Conservation (phyloP, 2,329 filamentous ascomycete species). For the Alternaria sp. region DNA sequence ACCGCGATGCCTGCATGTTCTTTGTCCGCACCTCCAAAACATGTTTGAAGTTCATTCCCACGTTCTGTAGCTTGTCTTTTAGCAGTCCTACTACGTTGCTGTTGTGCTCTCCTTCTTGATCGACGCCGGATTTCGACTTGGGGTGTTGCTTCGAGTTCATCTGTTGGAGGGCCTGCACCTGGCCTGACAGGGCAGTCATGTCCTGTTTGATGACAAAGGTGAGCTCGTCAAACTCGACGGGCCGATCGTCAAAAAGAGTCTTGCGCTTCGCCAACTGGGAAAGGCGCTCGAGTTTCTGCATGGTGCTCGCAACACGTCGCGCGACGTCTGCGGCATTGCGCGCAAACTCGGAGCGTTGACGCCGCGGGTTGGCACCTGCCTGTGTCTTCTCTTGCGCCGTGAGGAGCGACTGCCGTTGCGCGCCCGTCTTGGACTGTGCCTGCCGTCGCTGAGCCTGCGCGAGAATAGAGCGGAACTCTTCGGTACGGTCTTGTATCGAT, state of each 20-base stretch:
- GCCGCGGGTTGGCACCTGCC: slow-evolving; percentile 62
- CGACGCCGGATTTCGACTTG: slow-evolving; percentile 57
- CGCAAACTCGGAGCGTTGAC: slow-evolving; percentile 85
- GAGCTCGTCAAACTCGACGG: slow-evolving; percentile 95
- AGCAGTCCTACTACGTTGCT: slow-evolving; percentile 94
- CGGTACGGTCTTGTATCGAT: slow-evolving; percentile 95
- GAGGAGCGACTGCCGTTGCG: slow-evolving; percentile 82
- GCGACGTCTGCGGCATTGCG: slow-evolving; percentile 91
- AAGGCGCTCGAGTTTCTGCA: slow-evolving; percentile 92
- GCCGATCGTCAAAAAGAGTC: slow-evolving; percentile 95
- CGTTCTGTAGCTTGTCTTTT: slow-evolving; percentile 89
- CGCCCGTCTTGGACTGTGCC: slow-evolving; percentile 75
- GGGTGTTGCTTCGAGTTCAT: slow-evolving; percentile 81
- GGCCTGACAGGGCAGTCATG: slow-evolving; percentile 81
- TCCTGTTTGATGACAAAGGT: slow-evolving; percentile 99
- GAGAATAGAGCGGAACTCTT: slow-evolving; percentile 93
- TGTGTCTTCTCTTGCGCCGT: slow-evolving; percentile 70
- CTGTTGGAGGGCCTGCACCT: slow-evolving; percentile 83
- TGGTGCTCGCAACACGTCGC: slow-evolving; percentile 87
- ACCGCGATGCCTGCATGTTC: slow-evolving; percentile 94
- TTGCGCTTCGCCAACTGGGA: slow-evolving; percentile 95
- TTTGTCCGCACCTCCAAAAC: slow-evolving; percentile 95
- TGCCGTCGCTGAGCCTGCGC: slow-evolving; percentile 83
- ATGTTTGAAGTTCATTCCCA: slow-evolving; percentile 95
- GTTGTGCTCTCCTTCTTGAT: slow-evolving; percentile 94